A percentile compares a stretch with the other conserved stretches of the same genome.
phyloP scores from a whole-genome alignment of 805 yeast genomes.

The Saccharomycopsis lassenensis region DNA sequence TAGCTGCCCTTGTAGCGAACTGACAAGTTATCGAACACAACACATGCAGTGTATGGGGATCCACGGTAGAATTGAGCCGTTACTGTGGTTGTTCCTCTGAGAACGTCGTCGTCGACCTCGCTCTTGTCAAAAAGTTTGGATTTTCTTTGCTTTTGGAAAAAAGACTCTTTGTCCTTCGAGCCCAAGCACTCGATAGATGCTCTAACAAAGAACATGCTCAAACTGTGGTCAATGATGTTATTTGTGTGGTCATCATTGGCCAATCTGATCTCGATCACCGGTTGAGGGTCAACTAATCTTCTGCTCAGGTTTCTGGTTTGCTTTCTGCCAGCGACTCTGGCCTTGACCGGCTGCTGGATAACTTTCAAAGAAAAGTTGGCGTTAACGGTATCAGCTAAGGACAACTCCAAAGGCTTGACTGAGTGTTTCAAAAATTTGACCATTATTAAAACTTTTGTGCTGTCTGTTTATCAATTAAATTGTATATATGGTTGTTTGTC shows the following conservation, averaged over 20 bases:
- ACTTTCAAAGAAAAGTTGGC: slow-evolving; percentile 11
- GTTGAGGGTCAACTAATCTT: slow-evolving; percentile 19
- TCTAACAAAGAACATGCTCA: slow-evolving; percentile 16
- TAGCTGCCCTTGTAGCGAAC: slow-evolving; percentile 18
- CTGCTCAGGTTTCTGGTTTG: slow-evolving; percentile 16
- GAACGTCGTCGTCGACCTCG: slow-evolving; percentile 14
- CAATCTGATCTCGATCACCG: slow-evolving; percentile 16
- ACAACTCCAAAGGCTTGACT: slow-evolving; percentile 11
- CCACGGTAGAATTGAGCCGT: slow-evolving; percentile 16
- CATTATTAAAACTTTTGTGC: too few species aligned
- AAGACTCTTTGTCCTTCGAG: slow-evolving; percentile 8
- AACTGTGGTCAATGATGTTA: slow-evolving; percentile 14
- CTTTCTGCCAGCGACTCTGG: slow-evolving; percentile 18
- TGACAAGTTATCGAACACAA: slow-evolving; percentile 17
- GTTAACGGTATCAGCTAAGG: slow-evolving; percentile 1
- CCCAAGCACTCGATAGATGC: slow-evolving; percentile 17
- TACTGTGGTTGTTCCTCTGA: slow-evolving; percentile 18
- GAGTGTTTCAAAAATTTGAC: slow-evolving; percentile 16
- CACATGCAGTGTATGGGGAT: slow-evolving; percentile 17
- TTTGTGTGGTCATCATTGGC: neutral
- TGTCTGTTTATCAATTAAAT: too few species aligned
- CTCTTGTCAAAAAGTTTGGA: slow-evolving; percentile 10
- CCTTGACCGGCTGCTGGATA: slow-evolving; percentile 18
- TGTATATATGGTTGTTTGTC: too few species aligned
- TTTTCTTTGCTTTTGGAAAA: slow-evolving; percentile 17